phyloP scores from a whole-genome alignment of 2,329 filamentous ascomycete species.

The Phialemonium atrogriseum region DNA sequence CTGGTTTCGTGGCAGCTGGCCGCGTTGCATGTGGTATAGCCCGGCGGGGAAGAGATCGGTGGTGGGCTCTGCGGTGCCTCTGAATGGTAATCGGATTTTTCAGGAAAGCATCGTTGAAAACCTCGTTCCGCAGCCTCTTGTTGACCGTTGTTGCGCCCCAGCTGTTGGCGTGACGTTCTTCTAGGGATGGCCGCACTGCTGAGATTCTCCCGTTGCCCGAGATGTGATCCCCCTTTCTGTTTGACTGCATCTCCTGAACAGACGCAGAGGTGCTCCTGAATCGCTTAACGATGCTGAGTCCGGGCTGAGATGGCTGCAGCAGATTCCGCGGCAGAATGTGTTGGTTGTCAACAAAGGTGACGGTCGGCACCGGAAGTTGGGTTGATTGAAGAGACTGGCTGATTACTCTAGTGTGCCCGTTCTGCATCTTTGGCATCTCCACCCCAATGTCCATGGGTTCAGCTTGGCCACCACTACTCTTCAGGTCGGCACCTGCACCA shows the following conservation, averaged over 20 bases:
- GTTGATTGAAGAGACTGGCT: constrained; percentile 68
- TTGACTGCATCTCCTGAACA: constrained; percentile 11
- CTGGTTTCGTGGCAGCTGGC: constrained; percentile 21
- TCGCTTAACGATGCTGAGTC: constrained; percentile 19
- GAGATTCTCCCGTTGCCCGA: constrained; percentile 3
- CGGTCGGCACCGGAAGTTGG: constrained; percentile 67
- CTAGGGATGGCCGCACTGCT: constrained; percentile 32
- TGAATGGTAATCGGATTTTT: constrained; percentile 77
- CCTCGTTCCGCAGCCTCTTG: constrained; percentile 76
- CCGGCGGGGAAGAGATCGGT: constrained; percentile 35
- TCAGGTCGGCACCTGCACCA: constrained; percentile 12
- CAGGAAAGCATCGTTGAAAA: constrained; percentile 85
- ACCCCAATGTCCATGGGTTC: constrained; percentile 9
- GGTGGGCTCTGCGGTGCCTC: constrained; percentile 61
- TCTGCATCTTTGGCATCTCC: constrained; percentile 10
- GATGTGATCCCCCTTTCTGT: background rate
- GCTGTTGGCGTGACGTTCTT: constrained; percentile 51
- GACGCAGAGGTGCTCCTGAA: constrained; percentile 28
- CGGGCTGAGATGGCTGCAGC: constrained; percentile 48
- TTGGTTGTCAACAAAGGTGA: constrained; percentile 87
- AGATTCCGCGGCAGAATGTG: constrained; percentile 86
- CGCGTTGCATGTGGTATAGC: constrained; percentile 40
- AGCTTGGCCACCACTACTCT: constrained; percentile 11
- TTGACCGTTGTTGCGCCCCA: constrained; percentile 95
- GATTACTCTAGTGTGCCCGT: constrained; percentile 36